phyloP scores from a whole-genome alignment of 2,329 filamentous ascomycete genomes.

The Sarocladium strictum region DNA sequence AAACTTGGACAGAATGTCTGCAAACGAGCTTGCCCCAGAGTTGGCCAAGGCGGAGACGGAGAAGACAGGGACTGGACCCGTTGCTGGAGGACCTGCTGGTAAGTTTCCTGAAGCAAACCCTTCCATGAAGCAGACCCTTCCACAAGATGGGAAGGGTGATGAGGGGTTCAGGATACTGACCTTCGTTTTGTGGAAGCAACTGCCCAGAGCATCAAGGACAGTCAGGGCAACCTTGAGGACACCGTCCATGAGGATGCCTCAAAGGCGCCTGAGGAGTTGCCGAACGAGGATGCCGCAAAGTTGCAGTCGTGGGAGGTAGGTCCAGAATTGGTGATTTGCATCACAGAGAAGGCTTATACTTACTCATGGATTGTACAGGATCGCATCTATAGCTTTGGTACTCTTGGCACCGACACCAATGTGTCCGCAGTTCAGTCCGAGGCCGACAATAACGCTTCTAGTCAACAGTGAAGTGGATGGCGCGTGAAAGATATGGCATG shows the following conservation, averaged over 20 bases:
- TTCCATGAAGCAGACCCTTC: too few species aligned
- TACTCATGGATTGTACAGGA: background rate
- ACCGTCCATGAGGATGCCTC: background rate
- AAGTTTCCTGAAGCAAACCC: background rate
- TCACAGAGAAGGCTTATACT: too few species aligned
- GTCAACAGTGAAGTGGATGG: background rate
- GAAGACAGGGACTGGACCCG: background rate
- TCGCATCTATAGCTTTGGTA: conserved; percentile 6
- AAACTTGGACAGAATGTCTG: background rate
- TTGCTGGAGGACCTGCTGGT: conserved; percentile 9
- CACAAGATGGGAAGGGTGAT: too few species aligned
- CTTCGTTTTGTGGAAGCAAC: too few species aligned
- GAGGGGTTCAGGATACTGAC: too few species aligned
- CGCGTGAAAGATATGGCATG: background rate
- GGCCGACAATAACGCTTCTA: conserved; percentile 9
- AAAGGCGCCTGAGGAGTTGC: conserved; percentile 1
- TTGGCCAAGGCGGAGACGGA: conserved; percentile 8
- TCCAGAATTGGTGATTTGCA: too few species aligned
- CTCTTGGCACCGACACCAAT: background rate
- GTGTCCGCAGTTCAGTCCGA: conserved; percentile 9
- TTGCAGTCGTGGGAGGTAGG: conserved; percentile 6
- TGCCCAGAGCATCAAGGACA: conserved; percentile 11
- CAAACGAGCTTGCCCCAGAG: conserved; percentile 3
- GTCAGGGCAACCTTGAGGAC: conserved; percentile 9
- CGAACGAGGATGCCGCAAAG: conserved; percentile 7